A percentile compares a stretch with the other conserved stretches of the same genome.
Evolutionary conservation across 2,329 filamentous ascomycete species (phyloP).

Genomic region (Tolypocladium pustulatum): DNA sequence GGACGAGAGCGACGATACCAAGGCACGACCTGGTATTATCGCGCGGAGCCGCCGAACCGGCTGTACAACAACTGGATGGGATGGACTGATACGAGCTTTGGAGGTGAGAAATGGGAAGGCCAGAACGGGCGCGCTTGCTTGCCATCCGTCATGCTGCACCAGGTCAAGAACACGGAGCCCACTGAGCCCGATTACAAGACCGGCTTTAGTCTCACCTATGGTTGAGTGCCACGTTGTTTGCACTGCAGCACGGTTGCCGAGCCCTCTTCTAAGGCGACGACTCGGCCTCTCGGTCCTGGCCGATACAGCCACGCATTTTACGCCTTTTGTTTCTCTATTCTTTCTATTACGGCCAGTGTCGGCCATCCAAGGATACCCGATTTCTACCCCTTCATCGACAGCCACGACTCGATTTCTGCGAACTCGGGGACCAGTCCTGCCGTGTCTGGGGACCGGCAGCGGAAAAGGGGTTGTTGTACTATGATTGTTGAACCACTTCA

Average conservation of each 20-base stretch:
- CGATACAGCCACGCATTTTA: background rate
- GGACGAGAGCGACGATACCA: slow-evolving; percentile 46
- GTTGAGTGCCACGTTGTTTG: slow-evolving; percentile 20
- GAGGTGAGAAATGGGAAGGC: slow-evolving; percentile 45
- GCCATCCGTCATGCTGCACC: slow-evolving; percentile 48
- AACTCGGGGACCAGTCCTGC: background rate
- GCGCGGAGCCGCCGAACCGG: slow-evolving; percentile 44
- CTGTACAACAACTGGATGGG: slow-evolving; percentile 56
- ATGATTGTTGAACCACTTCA: slow-evolving; percentile 9
- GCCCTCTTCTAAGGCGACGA: background rate
- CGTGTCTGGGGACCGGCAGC: background rate
- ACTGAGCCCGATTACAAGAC: slow-evolving; percentile 33
- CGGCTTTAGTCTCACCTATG: slow-evolving; percentile 26
- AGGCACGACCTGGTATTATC: slow-evolving; percentile 52
- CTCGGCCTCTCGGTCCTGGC: background rate
- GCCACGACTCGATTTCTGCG: background rate
- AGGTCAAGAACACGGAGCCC: slow-evolving; percentile 46
- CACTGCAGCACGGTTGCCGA: no score
- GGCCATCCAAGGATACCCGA: slow-evolving; percentile 1
- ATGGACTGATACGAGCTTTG: slow-evolving; percentile 43
- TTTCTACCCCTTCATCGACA: slow-evolving; percentile 1
- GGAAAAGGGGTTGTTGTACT: slow-evolving; percentile 7
- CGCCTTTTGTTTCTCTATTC: background rate
- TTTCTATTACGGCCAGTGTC: background rate
- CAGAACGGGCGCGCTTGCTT: slow-evolving; percentile 45